Percentiles rank a stretch among this genome's conserved stretches.
Evolutionary conservation across 176 grass and related monocot species (phyloP).

Genomic region (Secale cereale): DNA sequence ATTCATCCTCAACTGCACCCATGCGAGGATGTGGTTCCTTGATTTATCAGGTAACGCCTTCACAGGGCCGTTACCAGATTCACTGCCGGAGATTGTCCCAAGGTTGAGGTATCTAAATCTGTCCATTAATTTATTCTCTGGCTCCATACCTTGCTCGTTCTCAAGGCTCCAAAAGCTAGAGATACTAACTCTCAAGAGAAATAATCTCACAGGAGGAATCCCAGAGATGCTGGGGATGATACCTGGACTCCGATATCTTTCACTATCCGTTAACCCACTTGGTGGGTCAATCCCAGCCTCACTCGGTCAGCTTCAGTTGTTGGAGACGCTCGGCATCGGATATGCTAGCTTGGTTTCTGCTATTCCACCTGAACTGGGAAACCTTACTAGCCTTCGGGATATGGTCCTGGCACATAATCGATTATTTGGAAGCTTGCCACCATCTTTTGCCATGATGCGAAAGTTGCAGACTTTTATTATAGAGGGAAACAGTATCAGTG

Average conservation of each 20-base stretch:
- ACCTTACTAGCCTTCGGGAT: background rate
- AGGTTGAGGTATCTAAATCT: too few relatives aligned
- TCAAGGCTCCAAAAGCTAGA: too few relatives aligned
- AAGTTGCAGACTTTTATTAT: accelerated
- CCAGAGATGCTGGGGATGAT: background rate
- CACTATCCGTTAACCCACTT: background rate
- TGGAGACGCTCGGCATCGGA: accelerated
- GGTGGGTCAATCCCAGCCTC: background rate
- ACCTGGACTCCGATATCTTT: background rate
- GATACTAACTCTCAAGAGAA: too few relatives aligned
- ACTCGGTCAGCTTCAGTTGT: background rate
- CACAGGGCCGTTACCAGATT: too few relatives aligned
- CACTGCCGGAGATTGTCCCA: too few relatives aligned
- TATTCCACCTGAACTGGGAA: background rate
- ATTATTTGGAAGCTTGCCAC: background rate
- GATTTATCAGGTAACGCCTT: too few relatives aligned
- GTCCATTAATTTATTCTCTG: too few relatives aligned
- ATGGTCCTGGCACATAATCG: background rate
- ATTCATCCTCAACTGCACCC: too few relatives aligned
- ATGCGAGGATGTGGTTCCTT: too few relatives aligned
- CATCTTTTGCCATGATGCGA: background rate
- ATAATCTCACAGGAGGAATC: background rate
- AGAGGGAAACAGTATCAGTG: background rate
- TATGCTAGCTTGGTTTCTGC: background rate
- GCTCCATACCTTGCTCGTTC: too few relatives aligned